Conservation (phyloP, 2,329 filamentous ascomycete genomes). For the Ophiostoma novo-ulmi region DNA sequence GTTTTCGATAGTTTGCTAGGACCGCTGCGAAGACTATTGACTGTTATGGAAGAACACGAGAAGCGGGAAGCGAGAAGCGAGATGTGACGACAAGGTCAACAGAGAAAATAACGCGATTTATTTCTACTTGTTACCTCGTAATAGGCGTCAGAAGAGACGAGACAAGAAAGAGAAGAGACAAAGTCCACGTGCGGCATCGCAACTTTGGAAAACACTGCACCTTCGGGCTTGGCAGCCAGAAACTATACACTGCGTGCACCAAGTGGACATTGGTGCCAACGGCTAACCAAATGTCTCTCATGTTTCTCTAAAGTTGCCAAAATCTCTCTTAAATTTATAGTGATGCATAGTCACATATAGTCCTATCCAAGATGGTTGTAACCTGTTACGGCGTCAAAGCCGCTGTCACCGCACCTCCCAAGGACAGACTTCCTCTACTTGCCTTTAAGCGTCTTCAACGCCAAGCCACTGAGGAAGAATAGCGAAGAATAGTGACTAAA, state of each 20-base stretch:
- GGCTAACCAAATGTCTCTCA: not conserved
- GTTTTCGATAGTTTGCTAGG: not conserved
- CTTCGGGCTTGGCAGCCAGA: not conserved
- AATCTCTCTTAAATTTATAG: no score
- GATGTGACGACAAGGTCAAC: not conserved
- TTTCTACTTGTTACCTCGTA: no score
- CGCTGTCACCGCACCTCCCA: not conserved
- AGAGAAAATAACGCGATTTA: not conserved
- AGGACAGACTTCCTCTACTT: not conserved
- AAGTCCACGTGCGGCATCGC: not conserved
- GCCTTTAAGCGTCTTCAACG: not conserved
- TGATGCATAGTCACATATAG: no score
- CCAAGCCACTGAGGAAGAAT: not conserved
- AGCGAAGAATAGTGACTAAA: no score
- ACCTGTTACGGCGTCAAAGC: no score
- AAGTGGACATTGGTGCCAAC: not conserved
- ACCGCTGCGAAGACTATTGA: not conserved
- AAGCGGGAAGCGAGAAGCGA: not conserved
- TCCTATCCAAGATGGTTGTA: no score
- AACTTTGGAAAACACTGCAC: not conserved
- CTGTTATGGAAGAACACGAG: not conserved
- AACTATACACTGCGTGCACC: not conserved
- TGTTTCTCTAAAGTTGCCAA: no score
- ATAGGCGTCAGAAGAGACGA: no score
- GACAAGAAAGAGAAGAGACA: not conserved